Percentiles rank a stretch among this genome's conserved stretches.
Evolutionary conservation across 129 eudicot genomes (phyloP).

Genomic region (Erigeron canadensis): DNA sequence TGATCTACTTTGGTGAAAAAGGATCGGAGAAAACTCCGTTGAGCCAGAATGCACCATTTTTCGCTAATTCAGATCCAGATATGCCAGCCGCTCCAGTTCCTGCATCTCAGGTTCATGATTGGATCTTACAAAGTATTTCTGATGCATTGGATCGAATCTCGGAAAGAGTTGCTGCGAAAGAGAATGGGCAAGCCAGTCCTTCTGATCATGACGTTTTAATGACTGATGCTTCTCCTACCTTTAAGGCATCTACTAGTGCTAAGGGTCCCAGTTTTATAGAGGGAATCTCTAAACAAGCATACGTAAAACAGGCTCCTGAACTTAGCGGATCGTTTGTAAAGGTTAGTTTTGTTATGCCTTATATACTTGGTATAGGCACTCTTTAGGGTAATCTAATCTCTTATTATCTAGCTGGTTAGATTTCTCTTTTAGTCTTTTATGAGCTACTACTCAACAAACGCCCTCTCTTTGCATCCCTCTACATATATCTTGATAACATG

Average conservation of each 20-base stretch:
- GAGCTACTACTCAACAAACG: background rate
- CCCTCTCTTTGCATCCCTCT: background rate
- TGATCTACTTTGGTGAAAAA: constrained; percentile 80
- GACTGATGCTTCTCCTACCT: constrained; percentile 66
- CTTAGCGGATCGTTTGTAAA: constrained; percentile 81
- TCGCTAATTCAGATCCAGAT: constrained; percentile 98
- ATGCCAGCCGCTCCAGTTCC: constrained; percentile 99
- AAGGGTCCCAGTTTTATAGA: constrained; percentile 89
- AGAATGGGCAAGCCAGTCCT: constrained; percentile 71
- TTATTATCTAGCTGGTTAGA: background rate
- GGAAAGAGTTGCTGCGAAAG: constrained; percentile 75
- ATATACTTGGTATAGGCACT: background rate
- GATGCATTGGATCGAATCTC: constrained; percentile 71
- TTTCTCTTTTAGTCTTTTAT: background rate
- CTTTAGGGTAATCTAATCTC: background rate
- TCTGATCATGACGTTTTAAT: constrained; percentile 86
- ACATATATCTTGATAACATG: background rate
- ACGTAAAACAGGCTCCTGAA: constrained; percentile 82
- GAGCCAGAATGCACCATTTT: constrained; percentile 91
- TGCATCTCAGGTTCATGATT: constrained; percentile 83
- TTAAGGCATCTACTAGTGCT: constrained; percentile 54
- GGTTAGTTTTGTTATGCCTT: constrained; percentile 41
- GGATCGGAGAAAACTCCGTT: constrained; percentile 71
- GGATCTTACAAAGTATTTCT: constrained; percentile 77
- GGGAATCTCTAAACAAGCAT: constrained; percentile 88